Evolutionary conservation across 2,329 filamentous ascomycete species (phyloP), one percentile per base, ranked within the genome.

Genomic region (Mariannaea elegans): DNA sequence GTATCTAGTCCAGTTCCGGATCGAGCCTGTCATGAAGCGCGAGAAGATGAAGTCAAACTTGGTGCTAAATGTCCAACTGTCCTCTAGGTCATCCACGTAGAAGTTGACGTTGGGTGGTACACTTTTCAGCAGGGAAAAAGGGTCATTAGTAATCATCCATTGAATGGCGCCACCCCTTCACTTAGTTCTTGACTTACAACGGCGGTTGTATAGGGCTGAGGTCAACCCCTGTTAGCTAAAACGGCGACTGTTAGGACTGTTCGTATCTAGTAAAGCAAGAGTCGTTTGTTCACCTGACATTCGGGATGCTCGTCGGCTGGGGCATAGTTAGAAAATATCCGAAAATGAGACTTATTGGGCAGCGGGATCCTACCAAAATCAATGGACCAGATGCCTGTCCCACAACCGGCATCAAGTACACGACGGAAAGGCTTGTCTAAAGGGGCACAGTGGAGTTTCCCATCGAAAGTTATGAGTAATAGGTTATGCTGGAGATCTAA

Each of bases 161-260:
- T 27, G 23, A 10, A 7, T 23, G 23, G n/a, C 41, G 23, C 38
- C 10, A 4, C 9, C 18, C 10, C 51, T 8, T 14, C 5, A n/a
- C 14, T 13, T 24, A 0, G 1, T 13, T 7, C 10, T 24, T n/a
- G 18, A 10, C 56, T 16, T n/a, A 66, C 64, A 61, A 63, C 10
- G 54, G 18, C 1, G 64, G 63, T 5, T 66, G 64, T 9, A 66
- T 66, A 2, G 63, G 63, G 5, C 63, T 66, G 1, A 66, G 21
- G 13, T 66, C 64, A 3, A 65, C 63, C 3, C 64, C 64, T 3
- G 52, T 48, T 0, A 66, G 54, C 64, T 63, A 4, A 12, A 14
- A 14, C 5, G n/a, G 24, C 6, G 5, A 27, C 9, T 27, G 5
- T 27, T 27, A 27, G 24, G 24, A 9, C 24, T 4, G 10, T 62